Evolutionary conservation across 345 rosid species (phyloP).

Genomic region (Syzygium grande): DNA sequence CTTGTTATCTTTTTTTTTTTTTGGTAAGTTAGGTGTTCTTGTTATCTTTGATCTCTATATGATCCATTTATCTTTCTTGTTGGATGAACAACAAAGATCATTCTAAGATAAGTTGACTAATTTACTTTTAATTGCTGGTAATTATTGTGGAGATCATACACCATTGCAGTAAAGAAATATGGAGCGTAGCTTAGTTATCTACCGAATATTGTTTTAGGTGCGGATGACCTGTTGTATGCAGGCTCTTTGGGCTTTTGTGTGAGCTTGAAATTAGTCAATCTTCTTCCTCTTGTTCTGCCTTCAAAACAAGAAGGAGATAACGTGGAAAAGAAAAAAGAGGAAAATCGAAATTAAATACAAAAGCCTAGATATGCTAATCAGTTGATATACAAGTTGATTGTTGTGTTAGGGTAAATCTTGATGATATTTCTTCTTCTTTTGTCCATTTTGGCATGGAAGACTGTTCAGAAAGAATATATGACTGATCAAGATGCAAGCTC

Average conservation of each 20-base stretch:
- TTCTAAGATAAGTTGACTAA: not conserved
- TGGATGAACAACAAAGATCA: not conserved
- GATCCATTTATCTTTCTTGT: not conserved
- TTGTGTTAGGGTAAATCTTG: slow-evolving; percentile 13
- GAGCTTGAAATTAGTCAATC: not conserved
- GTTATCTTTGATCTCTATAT: not conserved
- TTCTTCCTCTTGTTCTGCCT: not conserved
- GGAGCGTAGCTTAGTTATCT: not conserved
- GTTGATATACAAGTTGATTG: not conserved
- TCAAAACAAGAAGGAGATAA: not conserved
- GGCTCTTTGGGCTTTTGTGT: not conserved
- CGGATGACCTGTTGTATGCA: not conserved
- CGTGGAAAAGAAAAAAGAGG: not conserved
- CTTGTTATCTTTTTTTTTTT: not conserved
- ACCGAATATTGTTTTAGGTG: not conserved
- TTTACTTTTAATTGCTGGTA: not conserved
- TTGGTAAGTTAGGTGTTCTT: too few relatives aligned
- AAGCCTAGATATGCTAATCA: not conserved
- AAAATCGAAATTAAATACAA: not conserved
- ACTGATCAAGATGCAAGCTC: slow-evolving; percentile 4
- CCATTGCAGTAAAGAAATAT: not conserved
- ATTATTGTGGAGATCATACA: not conserved
- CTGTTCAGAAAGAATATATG: not conserved
- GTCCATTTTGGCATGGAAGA: not conserved
- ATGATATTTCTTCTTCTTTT: not conserved